Percentiles rank a stretch among this genome's conserved stretches.
Evolutionary conservation across 352 stramenopile species (phyloP).

Genomic region (Globisporangium cystogenes): DNA sequence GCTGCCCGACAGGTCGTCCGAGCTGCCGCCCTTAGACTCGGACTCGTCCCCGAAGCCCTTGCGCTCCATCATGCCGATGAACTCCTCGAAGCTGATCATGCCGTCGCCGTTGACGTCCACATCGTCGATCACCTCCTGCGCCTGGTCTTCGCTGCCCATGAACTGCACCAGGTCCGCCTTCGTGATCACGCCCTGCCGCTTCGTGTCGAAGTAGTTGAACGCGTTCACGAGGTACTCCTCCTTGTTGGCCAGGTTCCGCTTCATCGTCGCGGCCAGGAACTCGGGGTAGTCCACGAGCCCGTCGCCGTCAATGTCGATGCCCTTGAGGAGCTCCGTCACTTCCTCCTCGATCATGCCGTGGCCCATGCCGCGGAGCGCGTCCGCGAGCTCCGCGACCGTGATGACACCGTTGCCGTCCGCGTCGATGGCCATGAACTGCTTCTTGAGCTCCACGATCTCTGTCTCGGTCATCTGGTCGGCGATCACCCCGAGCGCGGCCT

Average conservation of each 20-base stretch:
- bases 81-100: conserved; percentile 92
- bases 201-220: conserved; percentile 91
- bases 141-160: conserved; percentile 90
- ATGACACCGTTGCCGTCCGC: conserved; percentile 86
- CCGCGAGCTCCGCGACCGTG: conserved; percentile 83
- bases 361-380: conserved; percentile 75
- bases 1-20: conserved; percentile 50
- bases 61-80: conserved; percentile 87
- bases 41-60: conserved; percentile 80
- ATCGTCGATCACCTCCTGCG: conserved; percentile 90
- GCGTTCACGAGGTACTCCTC: conserved; percentile 84
- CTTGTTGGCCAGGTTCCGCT: conserved; percentile 84
- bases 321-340: conserved; percentile 82
- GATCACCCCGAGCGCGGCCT: conserved; percentile 82
- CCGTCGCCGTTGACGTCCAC: conserved; percentile 89
- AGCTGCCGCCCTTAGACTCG: conserved; percentile 36
- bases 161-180: conserved; percentile 89
- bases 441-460: conserved; percentile 84
- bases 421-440: conserved; percentile 86
- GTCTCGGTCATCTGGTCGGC: conserved; percentile 78
- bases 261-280: conserved; percentile 91
- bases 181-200: conserved; percentile 79
- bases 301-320: conserved; percentile 89
- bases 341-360: conserved; percentile 87
- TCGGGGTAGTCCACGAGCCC: conserved; percentile 87